These are phyloP conservation scores for Blastobotrys persicus DNA, from an alignment of 1,139 yeast genomes.

Conservation along the genomic window DNA sequence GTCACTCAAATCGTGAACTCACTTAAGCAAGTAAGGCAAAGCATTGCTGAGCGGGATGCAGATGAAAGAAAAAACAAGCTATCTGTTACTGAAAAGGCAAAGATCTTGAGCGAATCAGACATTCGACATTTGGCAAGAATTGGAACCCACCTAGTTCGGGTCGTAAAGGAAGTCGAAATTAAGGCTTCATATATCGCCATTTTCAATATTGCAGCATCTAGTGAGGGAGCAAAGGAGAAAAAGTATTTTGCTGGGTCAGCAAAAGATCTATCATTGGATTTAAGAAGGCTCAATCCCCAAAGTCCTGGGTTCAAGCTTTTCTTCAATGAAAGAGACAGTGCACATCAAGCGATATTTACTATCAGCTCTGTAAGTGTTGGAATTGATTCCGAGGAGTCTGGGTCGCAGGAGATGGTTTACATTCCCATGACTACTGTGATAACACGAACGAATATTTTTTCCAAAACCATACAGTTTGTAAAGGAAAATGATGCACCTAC, in stretches of 20 bases:
- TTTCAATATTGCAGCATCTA: slow-evolving; percentile 25
- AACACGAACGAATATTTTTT: slow-evolving; percentile 38
- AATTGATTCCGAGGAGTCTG: slow-evolving; percentile 21
- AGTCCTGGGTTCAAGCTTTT: slow-evolving; percentile 42
- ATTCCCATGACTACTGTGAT: slow-evolving; percentile 41
- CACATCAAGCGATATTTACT: slow-evolving; percentile 43
- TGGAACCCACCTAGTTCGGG: slow-evolving; percentile 35
- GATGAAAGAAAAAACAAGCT: neutral
- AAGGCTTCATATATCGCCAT: slow-evolving; percentile 33
- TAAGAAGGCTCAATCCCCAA: slow-evolving; percentile 39
- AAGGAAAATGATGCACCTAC: slow-evolving; percentile 27
- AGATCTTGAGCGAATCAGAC: slow-evolving; percentile 21
- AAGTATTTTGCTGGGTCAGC: slow-evolving; percentile 31
- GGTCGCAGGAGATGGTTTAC: slow-evolving; percentile 35
- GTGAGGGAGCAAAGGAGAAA: slow-evolving; percentile 7
- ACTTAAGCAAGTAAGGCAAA: slow-evolving; percentile 17
- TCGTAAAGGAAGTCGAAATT: slow-evolving; percentile 38
- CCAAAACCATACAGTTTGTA: slow-evolving; percentile 36
- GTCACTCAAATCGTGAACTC: slow-evolving; percentile 20
- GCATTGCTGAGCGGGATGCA: slow-evolving; percentile 8
- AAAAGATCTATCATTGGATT: slow-evolving; percentile 39
- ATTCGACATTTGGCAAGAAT: slow-evolving; percentile 26
- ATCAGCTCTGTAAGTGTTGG: slow-evolving; percentile 40
- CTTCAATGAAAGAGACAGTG: slow-evolving; percentile 36
- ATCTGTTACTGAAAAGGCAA: neutral